Conservation (phyloP, 1,139 yeast genomes). For the Yamadazyma pseudoaaseri region DNA sequence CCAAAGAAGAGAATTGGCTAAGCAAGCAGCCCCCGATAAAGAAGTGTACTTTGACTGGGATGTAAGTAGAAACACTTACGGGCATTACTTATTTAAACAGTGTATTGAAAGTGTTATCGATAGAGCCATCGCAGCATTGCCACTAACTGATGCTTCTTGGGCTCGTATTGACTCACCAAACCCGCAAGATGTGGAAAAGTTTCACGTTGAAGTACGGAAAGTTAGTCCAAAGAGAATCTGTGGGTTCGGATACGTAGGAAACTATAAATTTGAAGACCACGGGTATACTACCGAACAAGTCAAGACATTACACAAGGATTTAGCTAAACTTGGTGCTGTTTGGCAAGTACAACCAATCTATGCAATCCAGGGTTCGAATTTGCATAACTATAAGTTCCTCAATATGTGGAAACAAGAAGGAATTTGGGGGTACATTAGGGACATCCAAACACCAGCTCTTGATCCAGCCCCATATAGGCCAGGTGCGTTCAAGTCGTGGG, state of each 20-base stretch:
- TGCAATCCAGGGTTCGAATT: slow-evolving; percentile 17
- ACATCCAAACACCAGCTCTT: slow-evolving; percentile 14
- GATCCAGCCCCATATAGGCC: slow-evolving; percentile 9
- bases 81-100: slow-evolving; percentile 47
- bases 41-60: slow-evolving; percentile 54
- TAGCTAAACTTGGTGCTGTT: slow-evolving; percentile 55
- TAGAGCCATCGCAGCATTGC: slow-evolving; percentile 52
- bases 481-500: slow-evolving; percentile 10
- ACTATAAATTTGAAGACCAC: slow-evolving; percentile 57
- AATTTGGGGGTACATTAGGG: slow-evolving; percentile 18
- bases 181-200: slow-evolving; percentile 46
- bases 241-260: slow-evolving; percentile 58
- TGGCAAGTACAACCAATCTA: slow-evolving; percentile 24
- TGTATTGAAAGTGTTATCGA: slow-evolving; percentile 55
- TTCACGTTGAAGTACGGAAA: slow-evolving; percentile 46
- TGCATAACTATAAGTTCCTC: slow-evolving; percentile 15
- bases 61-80: slow-evolving; percentile 57
- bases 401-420: slow-evolving; percentile 21
- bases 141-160: slow-evolving; percentile 59
- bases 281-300: slow-evolving; percentile 49
- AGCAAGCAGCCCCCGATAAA: slow-evolving; percentile 21
- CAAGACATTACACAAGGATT: slow-evolving; percentile 50
- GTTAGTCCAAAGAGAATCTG: slow-evolving; percentile 51
- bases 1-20: slow-evolving; percentile 26
- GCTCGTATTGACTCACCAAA: slow-evolving; percentile 58